Conservation (phyloP, 352 stramenopile genomes). For the Phytopythium mirpurense region DNA sequence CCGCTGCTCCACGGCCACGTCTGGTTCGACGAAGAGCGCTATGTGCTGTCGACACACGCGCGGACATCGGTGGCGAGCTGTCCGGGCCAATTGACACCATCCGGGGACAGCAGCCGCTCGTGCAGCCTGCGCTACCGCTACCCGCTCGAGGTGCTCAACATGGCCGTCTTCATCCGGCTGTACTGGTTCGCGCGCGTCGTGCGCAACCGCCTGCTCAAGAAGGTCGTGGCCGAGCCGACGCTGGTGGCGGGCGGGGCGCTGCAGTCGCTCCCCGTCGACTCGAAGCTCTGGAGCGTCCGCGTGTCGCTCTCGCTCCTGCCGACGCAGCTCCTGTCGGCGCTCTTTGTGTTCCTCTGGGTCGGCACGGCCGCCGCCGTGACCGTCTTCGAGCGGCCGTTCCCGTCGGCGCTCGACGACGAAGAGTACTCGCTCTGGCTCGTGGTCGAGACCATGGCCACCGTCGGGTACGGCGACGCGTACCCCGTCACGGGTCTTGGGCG, state of each 20-base stretch:
- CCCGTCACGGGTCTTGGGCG: slow-evolving; percentile 43
- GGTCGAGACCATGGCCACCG: slow-evolving; percentile 54
- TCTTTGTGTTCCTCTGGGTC: slow-evolving; percentile 45
- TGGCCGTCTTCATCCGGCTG: slow-evolving; percentile 46
- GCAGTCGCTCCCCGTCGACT: slow-evolving; percentile 30
- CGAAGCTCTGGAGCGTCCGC: slow-evolving; percentile 50
- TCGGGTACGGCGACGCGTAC: slow-evolving; percentile 58
- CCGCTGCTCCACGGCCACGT: slow-evolving; percentile 44
- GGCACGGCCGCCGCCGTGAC: slow-evolving; percentile 43
- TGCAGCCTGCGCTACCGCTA: slow-evolving; percentile 50
- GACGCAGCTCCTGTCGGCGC: slow-evolving; percentile 24
- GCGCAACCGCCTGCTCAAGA: slow-evolving; percentile 40
- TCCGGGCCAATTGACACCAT: slow-evolving; percentile 22
- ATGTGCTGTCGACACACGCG: slow-evolving; percentile 16
- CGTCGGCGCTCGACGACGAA: slow-evolving; percentile 47
- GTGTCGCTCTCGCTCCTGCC: slow-evolving; percentile 42
- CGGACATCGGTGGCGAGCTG: slow-evolving; percentile 13
- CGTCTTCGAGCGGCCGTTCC: slow-evolving; percentile 56
- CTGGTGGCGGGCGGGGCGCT: slow-evolving; percentile 18
- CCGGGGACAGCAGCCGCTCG: slow-evolving; percentile 6
- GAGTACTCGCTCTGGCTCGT: slow-evolving; percentile 58
- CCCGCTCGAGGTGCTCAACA: slow-evolving; percentile 57
- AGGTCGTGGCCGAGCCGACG: slow-evolving; percentile 24
- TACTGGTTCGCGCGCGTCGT: slow-evolving; percentile 57
- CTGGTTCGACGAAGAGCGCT: slow-evolving; percentile 42